phyloP scores from a whole-genome alignment of 306 rosid genomes.

The Crotalaria pallida region DNA sequence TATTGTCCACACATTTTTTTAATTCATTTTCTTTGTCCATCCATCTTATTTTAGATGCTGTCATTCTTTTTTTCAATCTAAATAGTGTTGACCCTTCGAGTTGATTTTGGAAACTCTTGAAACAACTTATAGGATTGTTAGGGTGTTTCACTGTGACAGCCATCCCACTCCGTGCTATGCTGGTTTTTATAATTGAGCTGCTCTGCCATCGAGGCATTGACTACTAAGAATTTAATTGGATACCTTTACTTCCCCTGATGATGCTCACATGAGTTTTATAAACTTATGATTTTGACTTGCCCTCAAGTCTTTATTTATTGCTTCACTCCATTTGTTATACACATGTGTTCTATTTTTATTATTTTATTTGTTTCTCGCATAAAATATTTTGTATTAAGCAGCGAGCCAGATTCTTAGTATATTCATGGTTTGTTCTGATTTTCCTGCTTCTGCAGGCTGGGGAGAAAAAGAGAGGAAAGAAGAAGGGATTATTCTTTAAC shows the following conservation, averaged over 20 bases:
- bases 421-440: constrained; percentile 3
- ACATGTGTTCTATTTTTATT: not conserved
- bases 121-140: too few relatives aligned
- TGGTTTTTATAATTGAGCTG: too few relatives aligned
- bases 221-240: not conserved
- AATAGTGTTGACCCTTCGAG: too few relatives aligned
- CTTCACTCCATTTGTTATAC: not conserved
- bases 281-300: not conserved
- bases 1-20: too few relatives aligned
- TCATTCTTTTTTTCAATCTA: too few relatives aligned
- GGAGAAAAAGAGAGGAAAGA: constrained; percentile 76
- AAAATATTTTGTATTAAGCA: not conserved
- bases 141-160: too few relatives aligned
- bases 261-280: not conserved
- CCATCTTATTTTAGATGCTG: too few relatives aligned
- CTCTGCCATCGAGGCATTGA: too few relatives aligned
- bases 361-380: not conserved
- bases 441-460: constrained; percentile 58
- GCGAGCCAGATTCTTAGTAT: not conserved
- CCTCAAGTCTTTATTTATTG: not conserved
- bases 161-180: too few relatives aligned
- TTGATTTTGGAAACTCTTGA: too few relatives aligned
- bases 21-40: too few relatives aligned
- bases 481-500: constrained; percentile 65
- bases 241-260: constrained; percentile 8